Percentiles rank a stretch among this genome's conserved stretches.
Evolutionary conservation across 371 early-diverging fungal species (phyloP).

Genomic region (Mucor saturninus): DNA sequence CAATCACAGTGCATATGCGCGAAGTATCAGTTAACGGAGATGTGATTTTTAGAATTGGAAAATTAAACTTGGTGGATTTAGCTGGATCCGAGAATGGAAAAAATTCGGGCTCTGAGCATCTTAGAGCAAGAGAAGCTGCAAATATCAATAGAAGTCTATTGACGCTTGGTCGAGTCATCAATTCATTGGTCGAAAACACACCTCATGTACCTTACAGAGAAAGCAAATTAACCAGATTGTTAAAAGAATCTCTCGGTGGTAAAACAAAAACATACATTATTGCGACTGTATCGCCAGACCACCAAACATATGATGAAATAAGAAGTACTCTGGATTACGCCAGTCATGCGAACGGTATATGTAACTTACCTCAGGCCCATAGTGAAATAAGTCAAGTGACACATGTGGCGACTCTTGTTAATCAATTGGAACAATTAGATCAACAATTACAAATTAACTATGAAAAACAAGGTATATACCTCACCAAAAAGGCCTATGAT

Average conservation of each 20-base stretch:
- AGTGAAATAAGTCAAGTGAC: slow-evolving; percentile 81
- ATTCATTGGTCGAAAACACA: slow-evolving; percentile 80
- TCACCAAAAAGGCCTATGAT: slow-evolving; percentile 67
- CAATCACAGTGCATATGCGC: slow-evolving; percentile 85
- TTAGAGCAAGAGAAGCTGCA: slow-evolving; percentile 91
- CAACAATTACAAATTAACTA: slow-evolving; percentile 52
- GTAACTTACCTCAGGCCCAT: slow-evolving; percentile 91
- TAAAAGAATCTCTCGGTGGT: slow-evolving; percentile 97
- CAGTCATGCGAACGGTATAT: slow-evolving; percentile 91
- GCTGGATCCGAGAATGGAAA: slow-evolving; percentile 98
- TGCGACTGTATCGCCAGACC: slow-evolving; percentile 89
- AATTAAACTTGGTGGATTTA: slow-evolving; percentile 95
- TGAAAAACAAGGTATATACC: slow-evolving; percentile 77
- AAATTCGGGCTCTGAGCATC: slow-evolving; percentile 88
- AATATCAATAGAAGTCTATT: slow-evolving; percentile 90
- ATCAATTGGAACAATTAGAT: slow-evolving; percentile 74
- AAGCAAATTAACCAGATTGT: slow-evolving; percentile 92
- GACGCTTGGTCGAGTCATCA: slow-evolving; percentile 93
- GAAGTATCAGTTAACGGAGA: slow-evolving; percentile 81
- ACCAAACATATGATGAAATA: slow-evolving; percentile 84
- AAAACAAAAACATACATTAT: slow-evolving; percentile 94
- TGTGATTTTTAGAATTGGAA: slow-evolving; percentile 86
- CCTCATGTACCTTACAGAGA: slow-evolving; percentile 92
- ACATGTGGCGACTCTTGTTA: slow-evolving; percentile 82
- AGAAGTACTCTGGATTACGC: slow-evolving; percentile 96